Evolutionary conservation across 2,329 filamentous ascomycete species (phyloP).

Genomic region (Rugonectria rugulosa): DNA sequence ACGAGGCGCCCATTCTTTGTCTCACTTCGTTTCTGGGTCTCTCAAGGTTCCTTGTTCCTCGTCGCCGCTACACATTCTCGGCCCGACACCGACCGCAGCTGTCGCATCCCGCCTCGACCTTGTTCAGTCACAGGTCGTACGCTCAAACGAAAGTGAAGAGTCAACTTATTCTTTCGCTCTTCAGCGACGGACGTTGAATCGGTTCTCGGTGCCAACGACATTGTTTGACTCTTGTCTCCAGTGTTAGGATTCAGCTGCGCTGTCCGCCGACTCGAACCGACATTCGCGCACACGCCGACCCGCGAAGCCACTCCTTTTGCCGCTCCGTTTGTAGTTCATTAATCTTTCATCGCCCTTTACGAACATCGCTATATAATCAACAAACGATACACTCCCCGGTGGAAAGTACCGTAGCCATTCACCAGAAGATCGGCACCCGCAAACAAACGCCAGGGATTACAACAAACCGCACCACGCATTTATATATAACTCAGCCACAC

Average conservation of each 20-base stretch:
- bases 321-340: slow-evolving; percentile 22
- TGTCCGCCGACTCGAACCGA: slow-evolving; percentile 37
- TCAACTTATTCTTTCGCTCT: slow-evolving; percentile 23
- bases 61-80: slow-evolving; percentile 35
- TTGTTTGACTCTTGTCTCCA: slow-evolving; percentile 25
- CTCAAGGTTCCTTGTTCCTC: slow-evolving; percentile 34
- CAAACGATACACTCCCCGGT: slow-evolving; percentile 29
- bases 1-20: slow-evolving; percentile 43
- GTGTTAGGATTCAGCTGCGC: slow-evolving; percentile 41
- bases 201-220: slow-evolving; percentile 23
- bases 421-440: slow-evolving; percentile 13
- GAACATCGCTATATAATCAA: slow-evolving; percentile 33
- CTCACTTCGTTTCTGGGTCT: slow-evolving; percentile 39
- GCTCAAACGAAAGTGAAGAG: slow-evolving; percentile 15
- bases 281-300: slow-evolving; percentile 29
- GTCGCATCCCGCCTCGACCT: slow-evolving; percentile 22
- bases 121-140: slow-evolving; percentile 11
- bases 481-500: too few relatives aligned
- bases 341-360: slow-evolving; percentile 27
- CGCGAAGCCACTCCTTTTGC: slow-evolving; percentile 35
- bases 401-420: slow-evolving; percentile 30
- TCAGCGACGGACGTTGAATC: slow-evolving; percentile 6
- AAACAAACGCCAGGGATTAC: slow-evolving; percentile 9
- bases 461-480: slow-evolving; percentile 10
- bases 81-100: slow-evolving; percentile 36